phyloP scores from a whole-genome alignment of 768 basidiomycete species.

The Pleurotus pulmonarius region DNA sequence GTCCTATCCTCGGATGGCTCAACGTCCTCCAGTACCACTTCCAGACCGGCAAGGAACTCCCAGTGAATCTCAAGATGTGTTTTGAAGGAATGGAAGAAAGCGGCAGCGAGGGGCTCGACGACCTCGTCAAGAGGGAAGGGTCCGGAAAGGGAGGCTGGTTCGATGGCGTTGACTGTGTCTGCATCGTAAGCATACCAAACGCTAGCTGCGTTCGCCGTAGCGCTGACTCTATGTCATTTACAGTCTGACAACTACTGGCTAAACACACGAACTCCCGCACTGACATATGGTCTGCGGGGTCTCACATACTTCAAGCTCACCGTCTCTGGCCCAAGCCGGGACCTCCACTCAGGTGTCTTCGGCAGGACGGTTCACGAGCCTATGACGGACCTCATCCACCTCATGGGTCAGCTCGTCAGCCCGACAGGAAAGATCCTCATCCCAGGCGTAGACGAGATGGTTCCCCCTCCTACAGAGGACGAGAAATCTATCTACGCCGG shows the following conservation, averaged over 20 bases:
- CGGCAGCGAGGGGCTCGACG: constrained; percentile 88
- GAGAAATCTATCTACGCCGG: constrained; percentile 72
- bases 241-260: constrained; percentile 96
- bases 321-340: constrained; percentile 78
- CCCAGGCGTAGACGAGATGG: constrained; percentile 86
- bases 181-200: constrained; percentile 60
- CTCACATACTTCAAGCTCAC: constrained; percentile 82
- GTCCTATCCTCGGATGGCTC: constrained; percentile 84
- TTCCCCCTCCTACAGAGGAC: constrained; percentile 64
- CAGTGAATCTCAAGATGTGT: constrained; percentile 87
- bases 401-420: constrained; percentile 85
- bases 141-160: constrained; percentile 67
- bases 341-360: constrained; percentile 89
- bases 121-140: constrained; percentile 73
- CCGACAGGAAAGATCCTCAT: constrained; percentile 79
- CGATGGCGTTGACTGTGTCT: constrained; percentile 85
- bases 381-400: constrained; percentile 85
- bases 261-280: constrained; percentile 71
- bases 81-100: constrained; percentile 99
- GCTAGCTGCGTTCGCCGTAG: too few relatives aligned
- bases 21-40: constrained; percentile 86
- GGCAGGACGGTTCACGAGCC: constrained; percentile 83
- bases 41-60: constrained; percentile 61
- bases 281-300: constrained; percentile 89
- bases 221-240: not conserved